A percentile compares a stretch with the other conserved stretches of the same genome.
Evolutionary conservation across 768 basidiomycete species (phyloP).

Genomic region (Rubroboletus satanas): DNA sequence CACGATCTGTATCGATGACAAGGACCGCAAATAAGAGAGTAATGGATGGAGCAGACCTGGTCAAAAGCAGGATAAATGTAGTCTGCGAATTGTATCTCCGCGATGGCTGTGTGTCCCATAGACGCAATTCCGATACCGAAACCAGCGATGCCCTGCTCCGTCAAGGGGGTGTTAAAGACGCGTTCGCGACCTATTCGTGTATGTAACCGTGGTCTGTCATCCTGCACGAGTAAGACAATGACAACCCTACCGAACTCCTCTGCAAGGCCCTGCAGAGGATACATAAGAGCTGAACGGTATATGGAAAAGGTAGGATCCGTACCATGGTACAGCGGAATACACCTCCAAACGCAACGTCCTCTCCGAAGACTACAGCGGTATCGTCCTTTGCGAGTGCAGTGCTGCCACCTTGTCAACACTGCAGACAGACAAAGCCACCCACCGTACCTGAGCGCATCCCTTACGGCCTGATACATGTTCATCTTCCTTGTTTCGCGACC

Average conservation of each 20-base stretch:
- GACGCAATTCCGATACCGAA: conserved; percentile 89
- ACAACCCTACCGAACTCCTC: conserved; percentile 78
- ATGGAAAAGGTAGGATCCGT: conserved; percentile 21
- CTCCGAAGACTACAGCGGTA: conserved; percentile 84
- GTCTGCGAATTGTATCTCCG: conserved; percentile 88
- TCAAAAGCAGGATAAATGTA: conserved; percentile 96
- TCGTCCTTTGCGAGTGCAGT: conserved; percentile 84
- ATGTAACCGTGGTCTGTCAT: conserved; percentile 1
- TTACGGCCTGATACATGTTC: conserved; percentile 91
- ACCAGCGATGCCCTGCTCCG: conserved; percentile 91
- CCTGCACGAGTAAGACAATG: not conserved
- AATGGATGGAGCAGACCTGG: conserved; percentile 49
- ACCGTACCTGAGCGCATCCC: conserved; percentile 80
- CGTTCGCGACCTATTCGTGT: conserved; percentile 67
- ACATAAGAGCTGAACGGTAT: not conserved
- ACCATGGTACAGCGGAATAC: conserved; percentile 95
- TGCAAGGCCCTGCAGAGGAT: conserved; percentile 62
- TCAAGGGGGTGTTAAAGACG: conserved; percentile 93
- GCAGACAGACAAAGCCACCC: not conserved
- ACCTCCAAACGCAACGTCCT: conserved; percentile 90
- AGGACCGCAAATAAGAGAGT: not conserved
- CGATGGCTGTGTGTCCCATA: conserved; percentile 94
- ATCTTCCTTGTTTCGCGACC: conserved; percentile 90
- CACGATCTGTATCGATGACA: conserved; percentile 56
- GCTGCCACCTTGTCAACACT: conserved; percentile 36